Conservation (phyloP, 2,329 filamentous ascomycete species). For the Scedosporium dehoogii region DNA sequence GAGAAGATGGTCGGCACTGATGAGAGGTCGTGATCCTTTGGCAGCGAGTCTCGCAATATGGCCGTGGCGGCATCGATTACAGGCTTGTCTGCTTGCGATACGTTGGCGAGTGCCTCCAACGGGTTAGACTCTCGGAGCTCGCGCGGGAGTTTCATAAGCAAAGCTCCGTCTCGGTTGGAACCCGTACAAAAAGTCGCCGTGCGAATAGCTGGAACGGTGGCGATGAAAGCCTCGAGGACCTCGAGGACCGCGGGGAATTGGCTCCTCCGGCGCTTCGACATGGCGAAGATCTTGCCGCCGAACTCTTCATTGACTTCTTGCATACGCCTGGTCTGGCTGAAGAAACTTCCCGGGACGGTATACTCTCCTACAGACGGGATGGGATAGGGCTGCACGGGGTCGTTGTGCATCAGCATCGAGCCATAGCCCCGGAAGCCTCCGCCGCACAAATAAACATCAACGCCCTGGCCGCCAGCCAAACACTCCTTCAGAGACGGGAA, state of each 20-base stretch:
- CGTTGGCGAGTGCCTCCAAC: conserved; percentile 30
- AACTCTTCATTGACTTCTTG: conserved; percentile 37
- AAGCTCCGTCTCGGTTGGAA: conserved; percentile 73
- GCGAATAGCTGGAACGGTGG: conserved; percentile 59
- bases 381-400: conserved; percentile 66
- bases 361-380: conserved; percentile 78
- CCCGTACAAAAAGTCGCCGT: conserved; percentile 77
- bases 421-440: conserved; percentile 89
- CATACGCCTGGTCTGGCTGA: conserved; percentile 45
- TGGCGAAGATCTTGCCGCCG: conserved; percentile 56
- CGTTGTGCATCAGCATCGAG: conserved; percentile 75
- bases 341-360: conserved; percentile 49
- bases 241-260: conserved; percentile 80
- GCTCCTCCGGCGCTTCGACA: conserved; percentile 66
- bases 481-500: conserved; percentile 38
- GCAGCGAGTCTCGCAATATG: conserved; percentile 31
- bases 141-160: conserved; percentile 60
- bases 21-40: conserved; percentile 24
- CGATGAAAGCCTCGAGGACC: conserved; percentile 65
- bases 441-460: conserved; percentile 76
- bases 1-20: conserved; percentile 30
- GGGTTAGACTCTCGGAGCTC: conserved; percentile 55
- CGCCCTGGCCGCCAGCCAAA: conserved; percentile 22
- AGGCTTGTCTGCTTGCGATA: conserved; percentile 16
- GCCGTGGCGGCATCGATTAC: conserved; percentile 26